These are phyloP conservation scores for Macadamia integrifolia DNA, from an alignment of 164 flowering plant genomes.

Conservation along the genomic window DNA sequence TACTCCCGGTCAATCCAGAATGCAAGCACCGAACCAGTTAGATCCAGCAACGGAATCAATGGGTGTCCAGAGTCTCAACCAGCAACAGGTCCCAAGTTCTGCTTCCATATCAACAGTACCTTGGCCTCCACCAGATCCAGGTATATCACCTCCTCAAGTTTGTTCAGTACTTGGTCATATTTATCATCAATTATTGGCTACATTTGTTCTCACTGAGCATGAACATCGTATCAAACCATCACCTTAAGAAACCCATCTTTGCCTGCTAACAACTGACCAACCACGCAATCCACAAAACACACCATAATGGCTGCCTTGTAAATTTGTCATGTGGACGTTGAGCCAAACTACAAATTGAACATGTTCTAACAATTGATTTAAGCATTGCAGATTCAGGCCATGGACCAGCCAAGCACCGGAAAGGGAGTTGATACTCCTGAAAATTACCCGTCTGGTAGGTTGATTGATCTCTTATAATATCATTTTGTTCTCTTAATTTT, in stretches of 20 bases:
- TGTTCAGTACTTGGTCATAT: not conserved
- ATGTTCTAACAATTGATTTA: not conserved
- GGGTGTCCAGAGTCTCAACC: constrained; percentile 29
- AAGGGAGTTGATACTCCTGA: constrained; percentile 37
- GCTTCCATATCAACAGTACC: constrained; percentile 53
- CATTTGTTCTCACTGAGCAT: too few relatives aligned
- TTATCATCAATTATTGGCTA: too few relatives aligned
- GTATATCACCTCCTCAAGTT: constrained; percentile 41
- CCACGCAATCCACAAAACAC: too few relatives aligned
- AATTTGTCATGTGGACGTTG: not conserved
- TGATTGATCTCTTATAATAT: constrained; percentile 1
- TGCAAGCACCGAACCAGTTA: constrained; percentile 31
- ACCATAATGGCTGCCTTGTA: too few relatives aligned
- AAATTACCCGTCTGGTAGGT: constrained; percentile 41
- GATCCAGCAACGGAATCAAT: constrained; percentile 33
- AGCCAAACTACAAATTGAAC: not conserved
- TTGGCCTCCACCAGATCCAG: constrained; percentile 52
- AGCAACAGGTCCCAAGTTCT: constrained; percentile 31
- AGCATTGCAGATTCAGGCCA: constrained; percentile 12
- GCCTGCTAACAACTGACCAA: too few relatives aligned
- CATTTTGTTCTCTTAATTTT: not conserved
- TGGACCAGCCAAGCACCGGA: constrained; percentile 31
- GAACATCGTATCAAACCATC: too few relatives aligned
- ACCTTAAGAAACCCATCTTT: too few relatives aligned
- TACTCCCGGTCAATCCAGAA: constrained; percentile 36